Base-by-base conservation (phyloP, 768 basidiomycete genomes). In the Tremella yokohamensis region DNA sequence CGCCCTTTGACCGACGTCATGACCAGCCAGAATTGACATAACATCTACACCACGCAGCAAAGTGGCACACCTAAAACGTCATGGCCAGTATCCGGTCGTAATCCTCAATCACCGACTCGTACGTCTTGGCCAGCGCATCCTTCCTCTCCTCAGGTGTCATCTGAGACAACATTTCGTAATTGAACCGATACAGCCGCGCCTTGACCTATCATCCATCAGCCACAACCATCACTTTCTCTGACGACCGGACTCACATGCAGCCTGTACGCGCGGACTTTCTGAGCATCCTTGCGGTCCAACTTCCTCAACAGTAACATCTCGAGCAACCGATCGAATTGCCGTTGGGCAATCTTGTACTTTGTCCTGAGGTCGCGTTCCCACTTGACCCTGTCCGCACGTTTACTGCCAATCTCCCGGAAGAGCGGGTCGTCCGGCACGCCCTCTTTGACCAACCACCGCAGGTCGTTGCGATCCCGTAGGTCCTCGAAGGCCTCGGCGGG, bases 401-500 rank as follows among this genome's bases (percentile, higher is more conserved):
- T 84, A 1, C 83, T 82, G 0, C 90, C 90, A 3, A 91, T 89
- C 68, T 90, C 80, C 73, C 83, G 86, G 3, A 76, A 69, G 40
- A 54, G 48, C 11, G 63, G 87, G 61, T 93, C 86, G 0, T 83
- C 83, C 1, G 88, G 87, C 2, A 90, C 88, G 0, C 85, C 85
- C 72, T 91, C 79, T 73, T 83, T 87, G 1, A 89, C 80, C 18
- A 98, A 80, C 82, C 88, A 87, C 61, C 82, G 79, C 18, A 98
- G 81, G 75, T 99, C 96, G 64, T 87, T 88, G 54, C 89, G 86
- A 78, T 98, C 96, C 34, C 94, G 81, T 42, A 98, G 82, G 75
- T 98, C 96, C 75, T 98, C 94, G 70, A 99, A 97, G 9, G 90
- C 89, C 78, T 99, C 96, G 0, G 91, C 91, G 1, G 96, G 96